phyloP scores from a whole-genome alignment of 345 rosid genomes.

The Pistacia atlantica region DNA sequence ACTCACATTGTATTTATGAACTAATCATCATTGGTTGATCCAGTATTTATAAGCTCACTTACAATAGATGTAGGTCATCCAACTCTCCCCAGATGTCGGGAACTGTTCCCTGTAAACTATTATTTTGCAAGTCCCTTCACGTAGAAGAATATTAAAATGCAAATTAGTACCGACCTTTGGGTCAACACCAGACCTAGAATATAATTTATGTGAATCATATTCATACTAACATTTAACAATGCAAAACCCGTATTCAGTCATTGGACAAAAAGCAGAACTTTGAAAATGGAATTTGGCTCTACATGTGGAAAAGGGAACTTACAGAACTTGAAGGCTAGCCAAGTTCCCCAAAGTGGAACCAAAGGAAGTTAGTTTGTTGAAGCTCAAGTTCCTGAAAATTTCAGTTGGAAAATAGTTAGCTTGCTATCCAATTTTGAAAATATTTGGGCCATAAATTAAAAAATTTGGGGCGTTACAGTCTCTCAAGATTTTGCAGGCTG shows the following conservation, averaged over 20 bases:
- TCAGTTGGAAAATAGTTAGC: constrained; percentile 8
- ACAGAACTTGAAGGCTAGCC: constrained; percentile 78
- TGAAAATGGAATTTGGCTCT: background rate
- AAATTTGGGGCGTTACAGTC: constrained; percentile 52
- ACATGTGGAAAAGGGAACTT: constrained; percentile 35
- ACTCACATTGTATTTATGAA: background rate
- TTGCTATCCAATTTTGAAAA: constrained; percentile 8
- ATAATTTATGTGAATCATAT: background rate
- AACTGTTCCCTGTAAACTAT: constrained; percentile 72
- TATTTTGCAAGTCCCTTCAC: constrained; percentile 82
- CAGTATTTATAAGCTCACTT: constrained; percentile 35
- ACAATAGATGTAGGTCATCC: constrained; percentile 72
- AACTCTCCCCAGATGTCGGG: constrained; percentile 75
- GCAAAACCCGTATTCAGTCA: background rate
- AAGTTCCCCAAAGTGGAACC: constrained; percentile 65
- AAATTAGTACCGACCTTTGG: background rate
- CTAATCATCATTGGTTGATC: background rate
- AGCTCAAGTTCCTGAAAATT: constrained; percentile 79
- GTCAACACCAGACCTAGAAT: background rate
- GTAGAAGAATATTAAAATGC: constrained; percentile 3
- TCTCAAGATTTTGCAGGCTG: constrained; percentile 74
- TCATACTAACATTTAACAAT: background rate
- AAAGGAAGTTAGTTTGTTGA: constrained; percentile 70
- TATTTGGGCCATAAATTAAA: background rate
- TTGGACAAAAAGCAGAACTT: background rate